phyloP scores from a whole-genome alignment of 2,329 filamentous ascomycete species.

The Cryphonectria naterciae region DNA sequence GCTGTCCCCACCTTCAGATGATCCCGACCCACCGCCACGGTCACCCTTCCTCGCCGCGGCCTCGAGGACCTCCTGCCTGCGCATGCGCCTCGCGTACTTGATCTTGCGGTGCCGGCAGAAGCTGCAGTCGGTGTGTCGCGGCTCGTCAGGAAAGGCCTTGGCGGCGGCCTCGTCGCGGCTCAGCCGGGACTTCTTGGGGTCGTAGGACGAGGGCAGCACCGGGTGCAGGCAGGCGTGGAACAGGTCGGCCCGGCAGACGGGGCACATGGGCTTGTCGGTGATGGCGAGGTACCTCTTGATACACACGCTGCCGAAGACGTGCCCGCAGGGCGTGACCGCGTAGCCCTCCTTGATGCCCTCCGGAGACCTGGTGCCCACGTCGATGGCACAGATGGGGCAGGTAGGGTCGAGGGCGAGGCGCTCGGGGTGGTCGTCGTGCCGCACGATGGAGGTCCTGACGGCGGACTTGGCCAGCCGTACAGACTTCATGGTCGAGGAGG shows the following conservation, averaged over 20 bases:
- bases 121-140: slow-evolving; percentile 20
- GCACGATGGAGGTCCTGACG: slow-evolving; percentile 27
- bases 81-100: slow-evolving; percentile 68
- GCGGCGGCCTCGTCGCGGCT: slow-evolving; percentile 23
- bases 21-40: slow-evolving; percentile 7
- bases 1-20: slow-evolving; percentile 12
- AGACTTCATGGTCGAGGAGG: slow-evolving; percentile 24
- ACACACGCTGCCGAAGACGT: slow-evolving; percentile 30
- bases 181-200: slow-evolving; percentile 23
- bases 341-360: slow-evolving; percentile 29
- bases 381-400: slow-evolving; percentile 29
- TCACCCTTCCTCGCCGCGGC: slow-evolving; percentile 26
- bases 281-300: slow-evolving; percentile 31
- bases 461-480: slow-evolving; percentile 23
- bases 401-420: slow-evolving; percentile 21
- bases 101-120: slow-evolving; percentile 65
- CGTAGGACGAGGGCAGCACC: slow-evolving; percentile 25
- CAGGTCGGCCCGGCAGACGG: slow-evolving; percentile 29
- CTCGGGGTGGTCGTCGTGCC: slow-evolving; percentile 25
- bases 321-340: slow-evolving; percentile 28
- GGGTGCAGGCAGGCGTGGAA: slow-evolving; percentile 30
- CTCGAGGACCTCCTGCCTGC: slow-evolving; percentile 56
- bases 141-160: slow-evolving; percentile 22
- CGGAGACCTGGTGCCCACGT: slow-evolving; percentile 28
- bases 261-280: slow-evolving; percentile 30